A percentile compares a stretch with the other conserved stretches of the same genome.
Evolutionary conservation across 305 asterid species (phyloP).

Genomic region (Solanum hybrid): DNA sequence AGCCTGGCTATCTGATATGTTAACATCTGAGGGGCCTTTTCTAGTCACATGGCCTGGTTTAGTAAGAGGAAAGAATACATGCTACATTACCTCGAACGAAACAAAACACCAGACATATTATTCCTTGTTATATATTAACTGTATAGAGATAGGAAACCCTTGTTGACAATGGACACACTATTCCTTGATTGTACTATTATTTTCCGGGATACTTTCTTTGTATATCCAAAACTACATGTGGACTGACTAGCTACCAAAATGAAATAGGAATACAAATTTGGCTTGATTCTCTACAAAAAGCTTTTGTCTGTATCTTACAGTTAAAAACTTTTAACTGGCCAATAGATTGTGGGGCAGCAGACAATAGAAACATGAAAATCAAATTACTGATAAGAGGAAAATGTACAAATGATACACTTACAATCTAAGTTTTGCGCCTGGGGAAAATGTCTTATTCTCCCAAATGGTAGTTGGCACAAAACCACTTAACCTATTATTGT

Average conservation of each 20-base stretch:
- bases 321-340: neutral
- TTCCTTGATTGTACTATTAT: neutral
- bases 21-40: neutral
- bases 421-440: constrained; percentile 52
- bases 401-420: constrained; percentile 27
- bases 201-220: neutral
- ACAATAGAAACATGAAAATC: neutral
- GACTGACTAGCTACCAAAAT: neutral
- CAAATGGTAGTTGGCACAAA: constrained; percentile 77
- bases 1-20: neutral
- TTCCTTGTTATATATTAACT: neutral
- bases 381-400: neutral
- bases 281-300: neutral
- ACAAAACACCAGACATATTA: neutral
- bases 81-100: neutral
- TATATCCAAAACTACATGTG: neutral
- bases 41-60: neutral
- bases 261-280: neutral
- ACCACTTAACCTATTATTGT: constrained; percentile 65
- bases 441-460: constrained; percentile 52
- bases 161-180: neutral
- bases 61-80: neutral
- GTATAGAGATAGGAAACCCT: neutral
- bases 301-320: neutral
- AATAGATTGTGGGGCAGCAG: neutral